Conservation (phyloP, 2,329 filamentous ascomycete species). For the Cladophialophora exuberans region DNA sequence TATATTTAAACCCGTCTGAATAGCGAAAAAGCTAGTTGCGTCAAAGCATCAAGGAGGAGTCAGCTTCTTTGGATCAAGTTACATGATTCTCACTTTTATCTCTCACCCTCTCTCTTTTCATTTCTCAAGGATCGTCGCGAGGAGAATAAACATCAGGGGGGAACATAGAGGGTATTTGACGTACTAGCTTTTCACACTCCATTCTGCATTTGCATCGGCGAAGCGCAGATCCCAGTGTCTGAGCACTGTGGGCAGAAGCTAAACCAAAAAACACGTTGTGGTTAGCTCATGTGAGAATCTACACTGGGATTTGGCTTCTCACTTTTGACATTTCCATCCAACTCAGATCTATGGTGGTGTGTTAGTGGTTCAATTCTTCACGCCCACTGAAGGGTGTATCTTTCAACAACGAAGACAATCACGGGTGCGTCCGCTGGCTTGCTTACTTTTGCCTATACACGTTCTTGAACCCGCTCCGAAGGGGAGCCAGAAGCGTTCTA, state of each 20-base stretch:
- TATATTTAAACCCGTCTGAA: no score
- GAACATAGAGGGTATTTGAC: no score
- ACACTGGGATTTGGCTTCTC: not conserved
- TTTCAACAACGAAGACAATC: no score
- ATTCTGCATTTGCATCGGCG: not conserved
- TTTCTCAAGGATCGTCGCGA: no score
- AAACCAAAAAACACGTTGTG: not conserved
- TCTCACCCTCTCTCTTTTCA: no score
- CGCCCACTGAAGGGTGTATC: not conserved
- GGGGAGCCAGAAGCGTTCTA: constrained; percentile 25
- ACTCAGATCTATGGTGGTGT: constrained; percentile 17
- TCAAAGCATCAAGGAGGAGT: no score
- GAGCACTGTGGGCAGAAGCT: constrained; percentile 3
- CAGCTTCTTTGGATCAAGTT: no score
- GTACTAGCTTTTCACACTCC: constrained; percentile 1
- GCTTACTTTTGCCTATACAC: constrained; percentile 29
- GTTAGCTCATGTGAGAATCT: not conserved
- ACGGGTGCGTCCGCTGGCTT: no score
- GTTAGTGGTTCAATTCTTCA: not conserved
- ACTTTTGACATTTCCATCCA: constrained; percentile 30
- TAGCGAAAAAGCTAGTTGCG: no score
- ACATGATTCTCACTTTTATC: no score
- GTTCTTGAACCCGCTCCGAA: constrained; percentile 27
- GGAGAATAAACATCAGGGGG: no score
- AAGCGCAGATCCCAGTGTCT: not conserved